Conservation (phyloP, 768 basidiomycete genomes). For the Naganishia vaughanmartiniae region DNA sequence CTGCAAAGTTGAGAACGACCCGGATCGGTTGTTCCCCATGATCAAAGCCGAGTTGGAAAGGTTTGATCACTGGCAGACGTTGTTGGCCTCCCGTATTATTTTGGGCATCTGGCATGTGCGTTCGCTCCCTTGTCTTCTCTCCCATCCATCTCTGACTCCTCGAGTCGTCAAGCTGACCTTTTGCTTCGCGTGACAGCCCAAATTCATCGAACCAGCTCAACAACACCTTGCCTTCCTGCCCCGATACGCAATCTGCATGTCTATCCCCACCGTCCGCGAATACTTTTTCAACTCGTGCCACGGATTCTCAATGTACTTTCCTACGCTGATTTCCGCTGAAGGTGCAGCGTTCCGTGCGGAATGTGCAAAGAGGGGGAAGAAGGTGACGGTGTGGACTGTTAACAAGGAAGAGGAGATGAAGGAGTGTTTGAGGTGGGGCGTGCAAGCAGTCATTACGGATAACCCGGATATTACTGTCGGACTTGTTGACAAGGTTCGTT, state of each 20-base stretch:
- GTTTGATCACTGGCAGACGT: slow-evolving; percentile 53
- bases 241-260: slow-evolving; percentile 78
- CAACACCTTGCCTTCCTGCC: slow-evolving; percentile 74
- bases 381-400: slow-evolving; percentile 93
- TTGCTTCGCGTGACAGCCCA: slow-evolving; percentile 92
- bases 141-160: neutral
- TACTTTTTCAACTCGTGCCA: slow-evolving; percentile 88
- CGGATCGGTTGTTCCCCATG: slow-evolving; percentile 69
- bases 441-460: slow-evolving; percentile 49
- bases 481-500: slow-evolving; percentile 43
- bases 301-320: slow-evolving; percentile 81
- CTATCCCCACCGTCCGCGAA: slow-evolving; percentile 67
- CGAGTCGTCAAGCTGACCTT: slow-evolving; percentile 55
- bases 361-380: slow-evolving; percentile 63
- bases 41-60: slow-evolving; percentile 64
- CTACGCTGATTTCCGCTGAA: slow-evolving; percentile 65
- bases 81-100: slow-evolving; percentile 46
- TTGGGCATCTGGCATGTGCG: slow-evolving; percentile 52
- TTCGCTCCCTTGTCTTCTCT: slow-evolving; percentile 9
- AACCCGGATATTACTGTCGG: slow-evolving; percentile 47
- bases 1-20: slow-evolving; percentile 89
- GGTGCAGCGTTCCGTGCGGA: slow-evolving; percentile 71
- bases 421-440: slow-evolving; percentile 52
- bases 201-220: slow-evolving; percentile 76
- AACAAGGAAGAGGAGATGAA: slow-evolving; percentile 71